phyloP scores from a whole-genome alignment of 2,329 filamentous ascomycete genomes.

The Diplodia sapinea region DNA sequence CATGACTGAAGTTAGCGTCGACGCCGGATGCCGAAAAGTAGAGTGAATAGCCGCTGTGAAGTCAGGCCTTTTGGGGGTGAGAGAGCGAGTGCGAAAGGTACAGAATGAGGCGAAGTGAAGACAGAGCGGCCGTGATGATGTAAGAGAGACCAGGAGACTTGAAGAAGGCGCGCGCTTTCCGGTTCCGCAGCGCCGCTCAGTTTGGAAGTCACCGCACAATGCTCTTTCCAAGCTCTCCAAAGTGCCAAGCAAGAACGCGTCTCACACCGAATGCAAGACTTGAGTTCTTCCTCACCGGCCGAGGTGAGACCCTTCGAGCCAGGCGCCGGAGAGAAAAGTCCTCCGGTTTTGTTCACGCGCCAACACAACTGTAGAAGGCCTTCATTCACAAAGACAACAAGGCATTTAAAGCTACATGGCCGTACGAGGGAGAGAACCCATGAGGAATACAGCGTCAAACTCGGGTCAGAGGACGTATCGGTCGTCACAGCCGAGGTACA shows the following conservation, averaged over 20 bases:
- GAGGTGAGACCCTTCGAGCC: too few species aligned
- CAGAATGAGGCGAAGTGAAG: not conserved
- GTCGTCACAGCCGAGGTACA: constrained; percentile 1
- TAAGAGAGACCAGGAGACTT: not conserved
- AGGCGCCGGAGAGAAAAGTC: not conserved
- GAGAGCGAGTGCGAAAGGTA: not conserved
- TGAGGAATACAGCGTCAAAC: not conserved
- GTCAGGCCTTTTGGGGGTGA: not conserved
- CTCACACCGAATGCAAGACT: not conserved
- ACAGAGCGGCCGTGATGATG: not conserved
- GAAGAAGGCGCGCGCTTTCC: not conserved
- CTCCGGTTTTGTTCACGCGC: not conserved
- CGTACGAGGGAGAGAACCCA: not conserved
- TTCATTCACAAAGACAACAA: not conserved
- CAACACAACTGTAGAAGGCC: not conserved
- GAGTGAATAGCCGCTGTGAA: not conserved
- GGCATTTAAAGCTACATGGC: constrained; percentile 6
- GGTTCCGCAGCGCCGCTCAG: not conserved
- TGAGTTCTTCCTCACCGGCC: too few species aligned
- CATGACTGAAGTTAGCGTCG: not conserved
- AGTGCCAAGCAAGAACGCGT: not conserved
- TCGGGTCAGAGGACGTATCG: not conserved
- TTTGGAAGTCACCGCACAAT: not conserved
- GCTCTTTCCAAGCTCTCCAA: not conserved
- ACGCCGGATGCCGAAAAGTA: not conserved